A percentile compares a stretch with the other conserved stretches of the same genome.
These are phyloP conservation scores for Russula earlei DNA, from an alignment of 768 basidiomycete genomes.

Conservation along the genomic window DNA sequence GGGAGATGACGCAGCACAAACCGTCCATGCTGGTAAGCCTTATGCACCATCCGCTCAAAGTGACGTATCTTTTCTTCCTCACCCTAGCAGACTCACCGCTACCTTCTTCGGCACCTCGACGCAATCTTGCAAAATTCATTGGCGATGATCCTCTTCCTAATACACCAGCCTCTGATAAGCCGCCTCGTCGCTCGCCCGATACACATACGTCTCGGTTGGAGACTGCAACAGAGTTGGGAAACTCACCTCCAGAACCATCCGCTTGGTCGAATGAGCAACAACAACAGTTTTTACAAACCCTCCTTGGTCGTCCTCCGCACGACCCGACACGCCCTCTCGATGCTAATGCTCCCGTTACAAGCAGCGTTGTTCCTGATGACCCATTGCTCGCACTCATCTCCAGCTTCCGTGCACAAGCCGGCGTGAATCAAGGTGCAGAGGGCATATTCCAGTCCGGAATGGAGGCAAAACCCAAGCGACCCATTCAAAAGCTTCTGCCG, in stretches of 20 bases:
- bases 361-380: constrained; percentile 19
- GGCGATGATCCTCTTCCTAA: constrained; percentile 31
- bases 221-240: constrained; percentile 18
- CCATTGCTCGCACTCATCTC: constrained; percentile 29
- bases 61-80: background rate
- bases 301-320: constrained; percentile 32
- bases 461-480: constrained; percentile 29
- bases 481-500: constrained; percentile 52
- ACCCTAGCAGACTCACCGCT: constrained; percentile 31
- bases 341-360: background rate
- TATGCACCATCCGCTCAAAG: background rate
- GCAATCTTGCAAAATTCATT: constrained; percentile 27
- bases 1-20: constrained; percentile 54
- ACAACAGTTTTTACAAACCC: constrained; percentile 54
- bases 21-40: constrained; percentile 41
- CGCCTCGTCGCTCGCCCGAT: constrained; percentile 24
- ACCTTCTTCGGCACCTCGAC: constrained; percentile 28
- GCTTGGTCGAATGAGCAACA: constrained; percentile 65
- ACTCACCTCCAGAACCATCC: constrained; percentile 39
- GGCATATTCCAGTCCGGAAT: background rate
- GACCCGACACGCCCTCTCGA: constrained; percentile 2
- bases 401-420: constrained; percentile 20
- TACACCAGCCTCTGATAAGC: constrained; percentile 21
- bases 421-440: background rate
- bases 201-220: constrained; percentile 21